Evolutionary conservation across 176 grass and related monocot genomes (phyloP), one percentile per base, ranked within the genome.

Genomic region (Ensete glaucum): DNA sequence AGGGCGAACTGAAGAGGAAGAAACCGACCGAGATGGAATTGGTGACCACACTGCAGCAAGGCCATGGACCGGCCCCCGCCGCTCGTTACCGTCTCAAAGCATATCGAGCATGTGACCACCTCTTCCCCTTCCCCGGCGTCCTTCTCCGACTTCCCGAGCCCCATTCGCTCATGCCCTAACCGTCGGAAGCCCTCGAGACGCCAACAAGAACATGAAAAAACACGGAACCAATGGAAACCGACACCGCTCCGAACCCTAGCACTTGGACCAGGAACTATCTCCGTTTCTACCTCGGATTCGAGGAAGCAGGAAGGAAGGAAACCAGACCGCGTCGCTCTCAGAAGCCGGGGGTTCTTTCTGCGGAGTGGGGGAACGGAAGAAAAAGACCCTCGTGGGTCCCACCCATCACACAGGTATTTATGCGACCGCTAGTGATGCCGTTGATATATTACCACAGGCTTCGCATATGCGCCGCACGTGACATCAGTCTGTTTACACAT

Each of bases 1-100:
- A 43, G 34, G 34, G 34, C 34, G 34, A 43, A 43, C 4, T 11
- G 14, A 23, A 65, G 9, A 65, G n/a, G 23, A 24, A 22, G 63
- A 65, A 65, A 70, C 85, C 81, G 52, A 96, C 92, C 92, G 29
- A 96, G 85, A 69, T 96, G 92, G 75, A 96, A 96, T 82, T 92
- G 85, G 54, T 96, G 92, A 8, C 92, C 89, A 50, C 89, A 96
- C 80, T 92, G 84, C 58, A 96, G 90, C 81, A 73, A 78, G 69
- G 92, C 92, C 52, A 85, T 96, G 72, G 92, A 86, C 81, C 89
- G 84, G 68, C 82, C 89, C 82, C 81, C 89, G 8, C 73, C 73
- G n/a, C 5, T 63, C 24, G 80, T 80, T n/a, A 96, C 79, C 3
- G 72, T 73, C 72, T 96, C 93, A 66, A 96, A 85, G 82, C 93